Conservation (phyloP, 768 basidiomycete species). For the Leccinum incarnatum region DNA sequence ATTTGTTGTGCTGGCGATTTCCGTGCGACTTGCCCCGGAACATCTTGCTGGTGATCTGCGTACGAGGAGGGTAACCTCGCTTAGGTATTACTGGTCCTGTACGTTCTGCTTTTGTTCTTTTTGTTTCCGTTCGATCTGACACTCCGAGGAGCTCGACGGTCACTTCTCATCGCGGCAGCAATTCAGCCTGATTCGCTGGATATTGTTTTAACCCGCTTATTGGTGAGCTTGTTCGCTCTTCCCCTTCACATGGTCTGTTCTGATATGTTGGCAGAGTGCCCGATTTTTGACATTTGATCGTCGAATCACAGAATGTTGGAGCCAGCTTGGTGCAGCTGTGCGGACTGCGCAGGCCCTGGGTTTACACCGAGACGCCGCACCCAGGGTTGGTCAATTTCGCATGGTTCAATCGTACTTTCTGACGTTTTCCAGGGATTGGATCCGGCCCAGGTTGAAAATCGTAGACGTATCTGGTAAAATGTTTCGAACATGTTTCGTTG, state of each 20-base stretch:
- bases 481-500: background rate
- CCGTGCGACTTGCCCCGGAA: conserved; percentile 83
- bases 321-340: conserved; percentile 89
- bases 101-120: conserved; percentile 34
- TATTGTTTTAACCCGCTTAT: conserved; percentile 85
- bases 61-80: conserved; percentile 70
- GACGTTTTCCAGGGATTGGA: conserved; percentile 56
- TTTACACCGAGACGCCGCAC: conserved; percentile 83
- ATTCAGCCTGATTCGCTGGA: conserved; percentile 92
- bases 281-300: conserved; percentile 70
- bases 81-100: conserved; percentile 97
- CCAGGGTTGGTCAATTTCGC: conserved; percentile 52
- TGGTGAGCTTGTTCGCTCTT: conserved; percentile 41
- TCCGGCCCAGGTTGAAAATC: conserved; percentile 77
- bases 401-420: background rate
- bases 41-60: conserved; percentile 78
- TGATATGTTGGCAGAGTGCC: conserved; percentile 51
- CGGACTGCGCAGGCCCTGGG: conserved; percentile 93
- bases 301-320: conserved; percentile 94
- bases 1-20: conserved; percentile 88
- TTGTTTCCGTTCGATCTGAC: conserved; percentile 17
- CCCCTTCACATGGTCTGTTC: background rate
- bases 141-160: conserved; percentile 63
- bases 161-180: conserved; percentile 86
- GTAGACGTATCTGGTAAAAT: conserved; percentile 80